Conservation (phyloP, 2,329 filamentous ascomycete genomes). For the Apiospora aurea region DNA sequence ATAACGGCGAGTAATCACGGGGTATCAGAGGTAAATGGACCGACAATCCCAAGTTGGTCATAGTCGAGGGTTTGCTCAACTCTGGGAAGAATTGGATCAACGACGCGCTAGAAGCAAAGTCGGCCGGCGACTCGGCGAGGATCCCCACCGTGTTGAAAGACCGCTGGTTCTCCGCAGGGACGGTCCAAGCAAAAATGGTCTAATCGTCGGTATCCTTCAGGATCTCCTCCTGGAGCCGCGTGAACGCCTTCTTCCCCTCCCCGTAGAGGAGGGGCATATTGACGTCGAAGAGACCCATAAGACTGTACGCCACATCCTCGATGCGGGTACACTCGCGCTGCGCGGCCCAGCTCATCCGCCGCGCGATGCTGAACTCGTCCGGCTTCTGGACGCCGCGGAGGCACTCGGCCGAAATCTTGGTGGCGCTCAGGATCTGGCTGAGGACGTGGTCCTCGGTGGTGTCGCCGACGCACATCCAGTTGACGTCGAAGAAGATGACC, state of each 20-base stretch:
- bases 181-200: constrained; percentile 18
- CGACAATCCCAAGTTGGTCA: constrained; percentile 23
- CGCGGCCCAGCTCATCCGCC: constrained; percentile 37
- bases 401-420: constrained; percentile 15
- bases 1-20: not conserved
- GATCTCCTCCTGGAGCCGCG: constrained; percentile 41
- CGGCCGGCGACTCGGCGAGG: constrained; percentile 17
- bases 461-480: constrained; percentile 20
- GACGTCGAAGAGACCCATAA: constrained; percentile 42
- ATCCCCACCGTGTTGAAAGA: constrained; percentile 19
- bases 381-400: constrained; percentile 1
- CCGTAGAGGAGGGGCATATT: constrained; percentile 44
- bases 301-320: constrained; percentile 42
- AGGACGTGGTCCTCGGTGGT: not conserved
- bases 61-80: constrained; percentile 18
- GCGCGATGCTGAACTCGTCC: constrained; percentile 20
- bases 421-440: not conserved
- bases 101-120: constrained; percentile 17
- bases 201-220: constrained; percentile 8
- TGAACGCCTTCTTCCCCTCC: constrained; percentile 40
- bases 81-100: constrained; percentile 21
- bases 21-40: not conserved
- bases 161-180: not conserved
- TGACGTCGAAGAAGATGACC: constrained; percentile 21
- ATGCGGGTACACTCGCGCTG: constrained; percentile 34